Conservation (phyloP, 768 basidiomycete genomes). For the Tephrocybe sp. region DNA sequence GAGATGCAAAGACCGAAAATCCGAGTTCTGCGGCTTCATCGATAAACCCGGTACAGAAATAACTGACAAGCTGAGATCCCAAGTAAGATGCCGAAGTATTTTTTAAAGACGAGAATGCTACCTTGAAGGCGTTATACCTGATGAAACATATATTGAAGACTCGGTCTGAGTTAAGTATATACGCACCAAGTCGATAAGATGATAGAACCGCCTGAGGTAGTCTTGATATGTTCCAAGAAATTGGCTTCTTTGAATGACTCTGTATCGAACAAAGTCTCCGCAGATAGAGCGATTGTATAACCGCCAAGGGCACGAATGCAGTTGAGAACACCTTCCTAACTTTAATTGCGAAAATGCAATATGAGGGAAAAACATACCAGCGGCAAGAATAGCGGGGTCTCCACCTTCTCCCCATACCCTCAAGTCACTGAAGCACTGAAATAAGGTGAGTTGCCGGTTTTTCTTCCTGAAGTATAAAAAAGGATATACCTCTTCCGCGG, state of each 20-base stretch:
- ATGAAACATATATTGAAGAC: background rate
- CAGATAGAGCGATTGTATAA: slow-evolving; percentile 48
- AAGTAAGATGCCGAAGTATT: background rate
- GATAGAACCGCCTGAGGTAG: slow-evolving; percentile 46
- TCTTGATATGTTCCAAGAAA: slow-evolving; percentile 45
- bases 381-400: slow-evolving; percentile 52
- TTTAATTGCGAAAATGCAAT: background rate
- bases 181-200: slow-evolving; percentile 61
- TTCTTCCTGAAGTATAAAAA: too few species aligned
- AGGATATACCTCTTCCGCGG: slow-evolving; percentile 59
- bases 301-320: slow-evolving; percentile 67
- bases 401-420: slow-evolving; percentile 54
- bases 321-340: slow-evolving; percentile 49
- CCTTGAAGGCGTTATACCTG: slow-evolving; percentile 71
- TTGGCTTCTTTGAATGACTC: slow-evolving; percentile 57
- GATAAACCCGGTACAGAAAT: slow-evolving; percentile 60
- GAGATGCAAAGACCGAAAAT: slow-evolving; percentile 58
- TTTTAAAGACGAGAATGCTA: slow-evolving; percentile 16
- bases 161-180: background rate
- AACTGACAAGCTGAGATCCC: slow-evolving; percentile 51
- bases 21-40: slow-evolving; percentile 63
- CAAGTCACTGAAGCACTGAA: slow-evolving; percentile 57
- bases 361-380: slow-evolving; percentile 36
- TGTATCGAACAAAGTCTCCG: slow-evolving; percentile 59
- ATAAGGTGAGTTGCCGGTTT: background rate